These are phyloP conservation scores for Grammothele lineata DNA, from an alignment of 768 basidiomycete genomes.

Conservation along the genomic window DNA sequence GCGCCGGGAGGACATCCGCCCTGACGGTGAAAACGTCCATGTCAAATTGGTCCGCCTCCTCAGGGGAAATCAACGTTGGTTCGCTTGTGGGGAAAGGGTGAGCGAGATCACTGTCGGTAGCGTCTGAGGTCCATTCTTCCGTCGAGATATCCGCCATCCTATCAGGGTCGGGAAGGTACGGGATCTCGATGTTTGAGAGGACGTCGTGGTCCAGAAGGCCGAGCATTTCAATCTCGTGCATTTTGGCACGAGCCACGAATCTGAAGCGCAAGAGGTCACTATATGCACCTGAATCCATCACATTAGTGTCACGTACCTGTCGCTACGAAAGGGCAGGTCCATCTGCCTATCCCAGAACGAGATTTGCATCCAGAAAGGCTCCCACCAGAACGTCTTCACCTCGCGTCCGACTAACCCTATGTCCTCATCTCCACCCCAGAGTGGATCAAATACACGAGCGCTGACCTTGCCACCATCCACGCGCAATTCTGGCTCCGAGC, in stretches of 20 bases:
- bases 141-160: constrained; percentile 21
- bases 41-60: constrained; percentile 73
- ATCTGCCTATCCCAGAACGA: constrained; percentile 87
- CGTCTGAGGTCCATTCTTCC: constrained; percentile 12
- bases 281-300: neutral
- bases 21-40: constrained; percentile 58
- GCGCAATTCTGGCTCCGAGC: constrained; percentile 49
- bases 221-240: constrained; percentile 96
- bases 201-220: constrained; percentile 90
- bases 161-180: constrained; percentile 54
- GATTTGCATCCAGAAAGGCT: constrained; percentile 81
- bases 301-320: constrained; percentile 45
- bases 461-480: constrained; percentile 45
- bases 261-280: constrained; percentile 35
- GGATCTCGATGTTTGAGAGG: constrained; percentile 83
- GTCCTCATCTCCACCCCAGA: constrained; percentile 70
- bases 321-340: constrained; percentile 76
- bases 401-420: constrained; percentile 29
- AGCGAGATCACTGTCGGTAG: constrained; percentile 2
- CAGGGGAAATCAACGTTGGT: constrained; percentile 29
- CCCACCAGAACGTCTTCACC: constrained; percentile 78
- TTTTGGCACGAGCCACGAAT: constrained; percentile 91
- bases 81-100: neutral
- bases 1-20: constrained; percentile 32
- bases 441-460: constrained; percentile 54